A percentile compares a stretch with the other conserved stretches of the same genome.
Conservation (phyloP, 345 rosid species). For the Citrus australasica region DNA sequence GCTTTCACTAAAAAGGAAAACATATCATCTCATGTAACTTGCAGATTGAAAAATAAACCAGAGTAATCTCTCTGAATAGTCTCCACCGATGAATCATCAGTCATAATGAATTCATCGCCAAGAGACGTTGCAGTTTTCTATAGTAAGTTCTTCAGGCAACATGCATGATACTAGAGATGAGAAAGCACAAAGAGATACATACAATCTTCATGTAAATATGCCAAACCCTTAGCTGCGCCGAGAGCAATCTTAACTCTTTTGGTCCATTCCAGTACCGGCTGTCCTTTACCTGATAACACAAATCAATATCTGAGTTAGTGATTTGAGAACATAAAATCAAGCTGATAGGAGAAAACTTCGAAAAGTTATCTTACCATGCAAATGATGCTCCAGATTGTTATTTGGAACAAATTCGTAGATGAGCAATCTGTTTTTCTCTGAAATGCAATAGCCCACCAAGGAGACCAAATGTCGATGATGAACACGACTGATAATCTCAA, state of each 20-base stretch:
- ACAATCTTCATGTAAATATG: constrained; percentile 98
- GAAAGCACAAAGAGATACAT: constrained; percentile 29
- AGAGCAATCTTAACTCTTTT: constrained; percentile 81
- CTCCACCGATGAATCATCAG: not conserved
- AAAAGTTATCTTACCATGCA: constrained; percentile 55
- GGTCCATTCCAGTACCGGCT: constrained; percentile 74
- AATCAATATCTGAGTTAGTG: not conserved
- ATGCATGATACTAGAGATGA: not conserved
- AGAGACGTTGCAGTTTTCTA: not conserved
- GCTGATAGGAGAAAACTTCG: not conserved
- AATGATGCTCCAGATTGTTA: constrained; percentile 87
- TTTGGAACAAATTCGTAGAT: constrained; percentile 92
- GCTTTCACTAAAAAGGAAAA: not conserved
- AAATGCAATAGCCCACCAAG: constrained; percentile 77
- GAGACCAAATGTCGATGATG: constrained; percentile 96
- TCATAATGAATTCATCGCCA: not conserved
- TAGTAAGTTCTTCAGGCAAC: not conserved
- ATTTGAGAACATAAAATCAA: not conserved
- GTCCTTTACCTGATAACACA: constrained; percentile 41
- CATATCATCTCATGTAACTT: not conserved
- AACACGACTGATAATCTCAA: constrained; percentile 92
- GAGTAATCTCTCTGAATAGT: not conserved
- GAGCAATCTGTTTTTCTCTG: constrained; percentile 64
- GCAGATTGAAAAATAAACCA: not conserved
- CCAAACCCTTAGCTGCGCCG: constrained; percentile 97